These are phyloP conservation scores for Colletotrichum sp. DNA, from an alignment of 2,329 filamentous ascomycete genomes.

Conservation along the genomic window DNA sequence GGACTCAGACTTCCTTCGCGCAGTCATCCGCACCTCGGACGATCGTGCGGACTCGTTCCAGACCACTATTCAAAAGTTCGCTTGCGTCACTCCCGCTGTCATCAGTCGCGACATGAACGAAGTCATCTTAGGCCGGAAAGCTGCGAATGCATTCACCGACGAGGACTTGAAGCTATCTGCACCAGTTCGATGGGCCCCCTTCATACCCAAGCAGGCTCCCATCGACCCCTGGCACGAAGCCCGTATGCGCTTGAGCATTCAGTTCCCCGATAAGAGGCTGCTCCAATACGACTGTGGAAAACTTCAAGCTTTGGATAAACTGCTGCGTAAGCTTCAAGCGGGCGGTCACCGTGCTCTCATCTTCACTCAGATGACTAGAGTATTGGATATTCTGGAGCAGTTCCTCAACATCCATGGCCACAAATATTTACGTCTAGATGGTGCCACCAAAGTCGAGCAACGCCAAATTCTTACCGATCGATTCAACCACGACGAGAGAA, in stretches of 20 bases:
- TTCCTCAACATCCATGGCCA: constrained; percentile 98
- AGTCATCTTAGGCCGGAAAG: constrained; percentile 67
- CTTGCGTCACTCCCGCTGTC: constrained; percentile 89
- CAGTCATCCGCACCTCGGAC: constrained; percentile 76
- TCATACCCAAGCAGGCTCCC: constrained; percentile 59
- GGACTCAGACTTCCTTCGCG: constrained; percentile 66
- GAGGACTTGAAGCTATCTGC: constrained; percentile 62
- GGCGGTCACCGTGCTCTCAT: constrained; percentile 94
- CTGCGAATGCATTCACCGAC: constrained; percentile 62
- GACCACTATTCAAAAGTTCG: constrained; percentile 82
- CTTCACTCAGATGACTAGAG: constrained; percentile 99
- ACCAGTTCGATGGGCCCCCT: constrained; percentile 60
- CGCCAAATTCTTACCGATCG: constrained; percentile 94
- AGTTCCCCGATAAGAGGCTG: constrained; percentile 95
- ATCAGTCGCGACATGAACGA: constrained; percentile 79
- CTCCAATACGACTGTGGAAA: constrained; percentile 98
- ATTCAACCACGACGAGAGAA: constrained; percentile 94
- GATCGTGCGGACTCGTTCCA: constrained; percentile 77
- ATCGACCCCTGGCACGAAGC: constrained; percentile 91
- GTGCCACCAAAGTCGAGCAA: constrained; percentile 95
- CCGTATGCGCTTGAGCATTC: constrained; percentile 90
- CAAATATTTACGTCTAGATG: constrained; percentile 94
- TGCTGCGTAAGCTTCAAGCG: constrained; percentile 85
- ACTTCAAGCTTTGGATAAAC: constrained; percentile 84
- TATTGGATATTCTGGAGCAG: constrained; percentile 94